Evolutionary conservation across 495 filamentous ascomycete species (phyloP).

Genomic region (Arthonia radiata): DNA sequence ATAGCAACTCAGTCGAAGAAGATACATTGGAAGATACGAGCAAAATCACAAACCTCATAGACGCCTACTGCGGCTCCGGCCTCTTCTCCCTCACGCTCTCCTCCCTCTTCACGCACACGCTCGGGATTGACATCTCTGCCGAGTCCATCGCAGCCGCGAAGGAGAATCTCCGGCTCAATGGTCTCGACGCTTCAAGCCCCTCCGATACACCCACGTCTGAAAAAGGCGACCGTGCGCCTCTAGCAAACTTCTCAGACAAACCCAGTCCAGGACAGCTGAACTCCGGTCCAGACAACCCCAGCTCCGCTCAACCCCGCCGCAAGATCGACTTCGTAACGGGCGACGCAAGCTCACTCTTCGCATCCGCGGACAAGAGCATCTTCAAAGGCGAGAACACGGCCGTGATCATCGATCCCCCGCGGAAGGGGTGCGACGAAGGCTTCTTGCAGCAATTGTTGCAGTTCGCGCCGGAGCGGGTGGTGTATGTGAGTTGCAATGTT

Average conservation of each 20-base stretch:
- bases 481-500: slow-evolving; percentile 94
- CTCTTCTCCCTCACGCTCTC: slow-evolving; percentile 92
- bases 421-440: slow-evolving; percentile 74
- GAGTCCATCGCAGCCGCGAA: background rate
- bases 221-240: no score
- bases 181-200: slow-evolving; percentile 10
- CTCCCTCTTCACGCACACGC: slow-evolving; percentile 41
- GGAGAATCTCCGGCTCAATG: slow-evolving; percentile 19
- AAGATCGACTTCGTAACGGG: no score
- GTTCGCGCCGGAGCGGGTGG: slow-evolving; percentile 50
- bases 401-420: slow-evolving; percentile 77
- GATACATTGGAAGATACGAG: slow-evolving; percentile 5
- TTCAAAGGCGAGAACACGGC: slow-evolving; percentile 60
- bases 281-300: slow-evolving; percentile 47
- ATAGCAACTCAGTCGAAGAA: slow-evolving; percentile 1
- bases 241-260: no score
- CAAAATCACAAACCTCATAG: slow-evolving; percentile 62
- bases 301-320: slow-evolving; percentile 43
- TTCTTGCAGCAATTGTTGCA: slow-evolving; percentile 60
- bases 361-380: no score
- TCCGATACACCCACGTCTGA: slow-evolving; percentile 29
- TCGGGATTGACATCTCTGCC: slow-evolving; percentile 31
- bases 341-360: no score
- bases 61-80: slow-evolving; percentile 91
- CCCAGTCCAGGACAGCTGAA: no score